Evolutionary conservation across 2,329 filamentous ascomycete genomes (phyloP).

Genomic region (Chalara sp.): DNA sequence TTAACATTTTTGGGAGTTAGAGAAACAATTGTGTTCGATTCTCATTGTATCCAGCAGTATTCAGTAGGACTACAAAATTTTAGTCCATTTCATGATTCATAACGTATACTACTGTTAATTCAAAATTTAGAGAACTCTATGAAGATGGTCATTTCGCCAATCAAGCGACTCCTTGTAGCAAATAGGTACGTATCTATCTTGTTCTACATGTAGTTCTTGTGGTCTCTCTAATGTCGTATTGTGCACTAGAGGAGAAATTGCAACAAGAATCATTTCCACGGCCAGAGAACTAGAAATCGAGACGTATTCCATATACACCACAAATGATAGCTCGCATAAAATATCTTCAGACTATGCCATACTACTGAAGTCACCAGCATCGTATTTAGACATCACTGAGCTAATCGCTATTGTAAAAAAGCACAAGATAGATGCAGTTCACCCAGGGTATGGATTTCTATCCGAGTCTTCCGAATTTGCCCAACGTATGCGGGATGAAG

Average conservation of each 20-base stretch:
- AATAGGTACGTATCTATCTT: constrained; percentile 36
- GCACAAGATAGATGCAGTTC: constrained; percentile 54
- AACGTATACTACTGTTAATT: no score
- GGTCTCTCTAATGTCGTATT: no score
- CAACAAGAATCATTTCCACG: constrained; percentile 51
- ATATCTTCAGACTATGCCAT: constrained; percentile 43
- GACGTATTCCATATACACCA: constrained; percentile 48
- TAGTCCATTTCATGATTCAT: no score
- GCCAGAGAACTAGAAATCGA: constrained; percentile 51
- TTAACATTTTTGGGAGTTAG: no score
- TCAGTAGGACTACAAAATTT: no score
- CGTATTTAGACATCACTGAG: constrained; percentile 45
- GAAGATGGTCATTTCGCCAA: constrained; percentile 19
- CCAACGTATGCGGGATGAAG: constrained; percentile 57
- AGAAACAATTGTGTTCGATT: no score
- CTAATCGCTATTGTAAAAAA: constrained; percentile 41
- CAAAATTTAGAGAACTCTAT: no score
- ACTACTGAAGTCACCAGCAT: constrained; percentile 40
- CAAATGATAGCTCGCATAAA: constrained; percentile 48
- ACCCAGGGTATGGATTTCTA: constrained; percentile 66
- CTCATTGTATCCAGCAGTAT: no score
- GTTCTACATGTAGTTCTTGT: neutral
- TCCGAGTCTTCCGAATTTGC: constrained; percentile 66
- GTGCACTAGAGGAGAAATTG: constrained; percentile 51
- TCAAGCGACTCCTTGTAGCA: constrained; percentile 44